These are phyloP conservation scores for Periglandula ipomoeae DNA, from an alignment of 2,329 filamentous ascomycete genomes.

Conservation along the genomic window DNA sequence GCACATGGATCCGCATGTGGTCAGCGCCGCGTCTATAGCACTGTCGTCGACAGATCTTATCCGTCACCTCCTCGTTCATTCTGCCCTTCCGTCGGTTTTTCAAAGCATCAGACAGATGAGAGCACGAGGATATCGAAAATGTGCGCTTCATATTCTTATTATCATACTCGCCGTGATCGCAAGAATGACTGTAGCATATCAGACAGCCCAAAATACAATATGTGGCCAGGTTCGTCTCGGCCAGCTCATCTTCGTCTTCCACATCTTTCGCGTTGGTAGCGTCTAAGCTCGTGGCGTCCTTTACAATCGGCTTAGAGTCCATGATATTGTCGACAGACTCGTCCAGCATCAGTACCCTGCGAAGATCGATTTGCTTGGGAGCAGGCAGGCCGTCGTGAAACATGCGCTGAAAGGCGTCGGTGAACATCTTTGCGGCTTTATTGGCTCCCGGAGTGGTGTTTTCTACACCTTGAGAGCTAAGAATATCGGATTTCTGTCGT, in stretches of 20 bases:
- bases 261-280: conserved; percentile 22
- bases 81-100: conserved; percentile 16
- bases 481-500: conserved; percentile 43
- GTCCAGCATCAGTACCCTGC: conserved; percentile 44
- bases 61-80: conserved; percentile 5
- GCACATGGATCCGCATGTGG: conserved; percentile 7
- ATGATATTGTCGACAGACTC: conserved; percentile 44
- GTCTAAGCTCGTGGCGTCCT: conserved; percentile 31
- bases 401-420: conserved; percentile 47
- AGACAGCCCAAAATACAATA: conserved; percentile 48
- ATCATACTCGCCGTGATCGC: conserved; percentile 52
- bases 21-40: conserved; percentile 28
- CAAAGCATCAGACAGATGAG: conserved; percentile 23
- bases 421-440: conserved; percentile 39
- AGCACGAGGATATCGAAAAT: conserved; percentile 35
- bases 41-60: conserved; percentile 26
- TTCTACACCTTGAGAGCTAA: conserved; percentile 36
- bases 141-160: conserved; percentile 42
- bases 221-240: conserved; percentile 42
- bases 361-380: conserved; percentile 34
- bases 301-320: conserved; percentile 44
- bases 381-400: conserved; percentile 30
- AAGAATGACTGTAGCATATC: conserved; percentile 52
- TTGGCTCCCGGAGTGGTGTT: conserved; percentile 31
- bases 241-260: conserved; percentile 27